These are phyloP conservation scores for Teratosphaeria pseudoeucalypti DNA, from an alignment of 2,329 filamentous ascomycete genomes.

Conservation along the genomic window DNA sequence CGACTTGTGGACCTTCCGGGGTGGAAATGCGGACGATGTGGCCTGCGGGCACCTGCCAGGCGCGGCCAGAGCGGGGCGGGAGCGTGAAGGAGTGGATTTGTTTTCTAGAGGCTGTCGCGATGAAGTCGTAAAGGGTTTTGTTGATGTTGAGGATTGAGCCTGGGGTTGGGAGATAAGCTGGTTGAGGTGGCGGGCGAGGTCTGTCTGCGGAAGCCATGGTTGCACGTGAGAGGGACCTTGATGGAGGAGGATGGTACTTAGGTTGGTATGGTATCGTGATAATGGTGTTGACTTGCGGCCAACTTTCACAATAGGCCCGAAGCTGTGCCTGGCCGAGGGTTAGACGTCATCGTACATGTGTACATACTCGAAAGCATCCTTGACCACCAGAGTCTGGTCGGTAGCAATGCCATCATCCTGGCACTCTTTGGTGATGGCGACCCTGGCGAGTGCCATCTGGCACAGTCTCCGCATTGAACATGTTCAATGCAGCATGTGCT, in stretches of 20 bases:
- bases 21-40: constrained; percentile 64
- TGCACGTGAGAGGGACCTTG: background rate
- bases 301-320: background rate
- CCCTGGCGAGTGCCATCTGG: background rate
- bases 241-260: background rate
- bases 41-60: constrained; percentile 61
- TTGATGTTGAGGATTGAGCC: constrained; percentile 22
- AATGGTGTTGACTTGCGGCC: background rate
- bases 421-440: background rate
- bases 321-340: background rate
- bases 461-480: background rate
- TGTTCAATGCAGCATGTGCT: background rate
- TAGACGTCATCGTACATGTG: background rate
- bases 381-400: background rate
- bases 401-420: background rate
- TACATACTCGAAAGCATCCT: background rate
- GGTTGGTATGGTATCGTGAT: background rate
- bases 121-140: constrained; percentile 17
- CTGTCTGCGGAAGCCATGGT: constrained; percentile 1
- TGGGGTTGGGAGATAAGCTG: constrained; percentile 22
- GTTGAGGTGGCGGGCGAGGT: constrained; percentile 13
- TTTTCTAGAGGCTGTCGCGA: constrained; percentile 14
- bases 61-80: constrained; percentile 61
- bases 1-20: constrained; percentile 68
- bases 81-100: constrained; percentile 36